These are phyloP conservation scores for Fusarium dlaminii DNA, from an alignment of 2,329 filamentous ascomycete genomes.

Conservation along the genomic window DNA sequence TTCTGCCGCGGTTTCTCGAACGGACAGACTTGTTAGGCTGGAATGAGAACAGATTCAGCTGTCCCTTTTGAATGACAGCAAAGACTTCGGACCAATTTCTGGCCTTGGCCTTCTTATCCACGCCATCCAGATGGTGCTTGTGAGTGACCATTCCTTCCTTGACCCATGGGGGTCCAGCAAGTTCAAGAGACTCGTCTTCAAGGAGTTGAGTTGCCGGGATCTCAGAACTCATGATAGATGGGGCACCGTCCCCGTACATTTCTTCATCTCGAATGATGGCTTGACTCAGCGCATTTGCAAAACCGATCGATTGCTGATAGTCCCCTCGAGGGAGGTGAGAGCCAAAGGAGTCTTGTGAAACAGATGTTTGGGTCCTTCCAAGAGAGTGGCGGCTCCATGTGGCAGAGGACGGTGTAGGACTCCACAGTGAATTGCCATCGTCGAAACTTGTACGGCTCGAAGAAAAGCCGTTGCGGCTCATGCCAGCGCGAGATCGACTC, in stretches of 20 bases:
- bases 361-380: conserved; percentile 88
- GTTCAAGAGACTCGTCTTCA: conserved; percentile 91
- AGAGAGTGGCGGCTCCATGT: conserved; percentile 96
- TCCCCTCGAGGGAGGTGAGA: conserved; percentile 79
- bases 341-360: conserved; percentile 91
- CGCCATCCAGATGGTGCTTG: conserved; percentile 92
- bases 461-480: conserved; percentile 81
- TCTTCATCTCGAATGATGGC: conserved; percentile 93
- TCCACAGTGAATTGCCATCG: conserved; percentile 90
- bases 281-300: conserved; percentile 95
- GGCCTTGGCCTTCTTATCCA: conserved; percentile 93
- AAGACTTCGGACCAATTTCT: conserved; percentile 96
- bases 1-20: conserved; percentile 68
- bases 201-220: conserved; percentile 72
- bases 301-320: conserved; percentile 96
- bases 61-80: conserved; percentile 94
- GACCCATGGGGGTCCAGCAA: conserved; percentile 95
- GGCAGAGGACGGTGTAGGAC: conserved; percentile 83
- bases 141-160: conserved; percentile 97
- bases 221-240: conserved; percentile 68
- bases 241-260: conserved; percentile 59
- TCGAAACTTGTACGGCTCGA: conserved; percentile 96
- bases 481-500: conserved; percentile 79
- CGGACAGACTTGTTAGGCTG: conserved; percentile 79
- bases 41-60: conserved; percentile 94